A percentile compares a stretch with the other conserved stretches of the same genome.
phyloP scores from a whole-genome alignment of 176 grass and related monocot species.

The Musa troglodytarum region DNA sequence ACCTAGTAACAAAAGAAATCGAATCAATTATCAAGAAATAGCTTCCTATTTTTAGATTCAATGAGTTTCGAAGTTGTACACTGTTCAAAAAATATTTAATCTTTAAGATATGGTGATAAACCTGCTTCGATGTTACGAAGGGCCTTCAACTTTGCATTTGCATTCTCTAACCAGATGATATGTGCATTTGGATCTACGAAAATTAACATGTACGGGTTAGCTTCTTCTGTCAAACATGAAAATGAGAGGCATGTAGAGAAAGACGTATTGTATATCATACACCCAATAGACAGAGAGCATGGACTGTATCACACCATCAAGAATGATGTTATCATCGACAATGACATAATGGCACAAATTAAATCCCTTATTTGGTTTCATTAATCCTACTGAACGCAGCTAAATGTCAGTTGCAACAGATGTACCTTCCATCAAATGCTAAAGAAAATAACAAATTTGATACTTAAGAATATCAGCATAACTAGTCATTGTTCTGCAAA shows the following conservation, averaged over 20 bases:
- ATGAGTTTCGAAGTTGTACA: not conserved
- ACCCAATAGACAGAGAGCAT: not conserved
- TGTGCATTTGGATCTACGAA: constrained; percentile 81
- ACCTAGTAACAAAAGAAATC: constrained; percentile 31
- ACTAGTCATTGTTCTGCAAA: not conserved
- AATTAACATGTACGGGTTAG: not conserved
- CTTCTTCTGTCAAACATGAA: not conserved
- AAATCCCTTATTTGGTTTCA: not conserved
- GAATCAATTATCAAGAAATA: not conserved
- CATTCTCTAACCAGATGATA: constrained; percentile 66
- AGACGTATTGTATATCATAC: not conserved
- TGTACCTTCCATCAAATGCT: too few species aligned
- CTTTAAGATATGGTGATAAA: constrained; percentile 5
- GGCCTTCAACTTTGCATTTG: constrained; percentile 57
- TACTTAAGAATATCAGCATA: not conserved
- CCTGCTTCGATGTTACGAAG: constrained; percentile 64
- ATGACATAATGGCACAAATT: not conserved
- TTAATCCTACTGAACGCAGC: too few species aligned
- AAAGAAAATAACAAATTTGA: not conserved
- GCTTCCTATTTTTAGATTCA: not conserved
- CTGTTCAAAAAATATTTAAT: not conserved
- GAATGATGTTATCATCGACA: not conserved
- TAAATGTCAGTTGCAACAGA: too few species aligned
- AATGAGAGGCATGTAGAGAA: not conserved
- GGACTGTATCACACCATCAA: not conserved